A percentile compares a stretch with the other conserved stretches of the same genome.
phyloP scores from a whole-genome alignment of 495 filamentous ascomycete species.

The Penicillium pulvis region DNA sequence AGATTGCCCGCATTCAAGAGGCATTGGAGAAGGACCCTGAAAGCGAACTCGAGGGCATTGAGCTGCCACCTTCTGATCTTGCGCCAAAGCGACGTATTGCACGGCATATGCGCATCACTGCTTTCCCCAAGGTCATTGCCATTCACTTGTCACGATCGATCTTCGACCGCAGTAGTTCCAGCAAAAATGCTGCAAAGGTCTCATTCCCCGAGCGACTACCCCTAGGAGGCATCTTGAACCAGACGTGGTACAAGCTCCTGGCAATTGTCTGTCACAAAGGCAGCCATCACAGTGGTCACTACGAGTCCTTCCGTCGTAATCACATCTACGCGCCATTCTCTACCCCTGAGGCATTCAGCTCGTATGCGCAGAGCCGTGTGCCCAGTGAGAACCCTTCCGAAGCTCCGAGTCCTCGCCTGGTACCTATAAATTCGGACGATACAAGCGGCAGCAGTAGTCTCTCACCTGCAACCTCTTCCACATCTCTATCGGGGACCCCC shows the following conservation, averaged over 20 bases:
- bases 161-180: conserved; percentile 75
- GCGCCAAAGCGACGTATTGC: conserved; percentile 84
- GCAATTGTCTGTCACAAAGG: conserved; percentile 93
- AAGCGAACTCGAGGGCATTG: conserved; percentile 65
- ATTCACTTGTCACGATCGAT: conserved; percentile 94
- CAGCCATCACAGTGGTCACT: conserved; percentile 94
- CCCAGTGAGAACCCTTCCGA: conserved; percentile 50
- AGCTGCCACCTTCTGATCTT: conserved; percentile 68
- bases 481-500: conserved; percentile 43
- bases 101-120: conserved; percentile 79
- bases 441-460: conserved; percentile 28
- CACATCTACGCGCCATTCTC: conserved; percentile 73
- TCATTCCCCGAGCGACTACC: conserved; percentile 82
- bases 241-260: conserved; percentile 80
- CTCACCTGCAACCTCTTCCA: conserved; percentile 42
- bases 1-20: conserved; percentile 56
- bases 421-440: conserved; percentile 30
- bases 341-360: conserved; percentile 74
- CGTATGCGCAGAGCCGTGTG: conserved; percentile 63
- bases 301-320: conserved; percentile 95
- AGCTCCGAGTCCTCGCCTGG: conserved; percentile 44
- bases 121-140: conserved; percentile 84
- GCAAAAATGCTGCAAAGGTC: conserved; percentile 93
- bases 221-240: conserved; percentile 76
- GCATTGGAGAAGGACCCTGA: conserved; percentile 81